Evolutionary conservation across 306 rosid genomes (phyloP), one percentile per base, ranked within the genome.

Genomic region (Herpetospermum pedunculosum): DNA sequence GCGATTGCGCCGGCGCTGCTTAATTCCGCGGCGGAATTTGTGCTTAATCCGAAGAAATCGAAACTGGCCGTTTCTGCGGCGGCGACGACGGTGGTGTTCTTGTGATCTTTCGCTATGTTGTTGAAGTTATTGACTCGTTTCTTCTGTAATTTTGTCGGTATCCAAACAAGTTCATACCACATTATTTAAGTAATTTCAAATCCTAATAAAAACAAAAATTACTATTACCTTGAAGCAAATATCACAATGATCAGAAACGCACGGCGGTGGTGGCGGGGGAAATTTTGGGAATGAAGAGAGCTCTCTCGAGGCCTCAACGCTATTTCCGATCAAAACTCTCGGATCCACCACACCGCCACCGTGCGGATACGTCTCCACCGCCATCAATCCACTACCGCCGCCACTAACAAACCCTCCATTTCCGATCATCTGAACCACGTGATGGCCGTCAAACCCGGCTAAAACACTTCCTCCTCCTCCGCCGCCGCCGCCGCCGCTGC

Each of bases 221-320:
- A 40, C 0, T n/a, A 49, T n/a, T n/a, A 93, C 98, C 96, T 89
- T 89, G 80, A 72, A 75, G 85, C 80, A 83, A 68, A 62, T 5
- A 76, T 83, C 92, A 75, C 85, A 79, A 57, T 28, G 59, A 46
- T 77, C 40, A 72, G 80, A 55, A 18, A 52, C 38, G 80, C 73
- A 58, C 52, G 70, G 77, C 23, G 35, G 34, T 3, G 67, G 80
- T 16, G 68, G 81, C 16, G 1, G 40, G 25, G 71, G 80, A 18
- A 75, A 48, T 59, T 89, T 91, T 91, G 94, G 97, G 25, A 81
- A 83, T 83, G 98, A 90, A 92, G 97, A 83, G 97, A 88, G 96
- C 86, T 90, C 97, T 81, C 63, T 83, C 38, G 96, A 87, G 84
- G 77, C 79, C 87, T 87, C 95, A 38, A 68, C 52, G 37, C 46